Evolutionary conservation across 2,329 filamentous ascomycete species (phyloP), one percentile per base, ranked within the genome.

Genomic region (Calonectria henricotiae): DNA sequence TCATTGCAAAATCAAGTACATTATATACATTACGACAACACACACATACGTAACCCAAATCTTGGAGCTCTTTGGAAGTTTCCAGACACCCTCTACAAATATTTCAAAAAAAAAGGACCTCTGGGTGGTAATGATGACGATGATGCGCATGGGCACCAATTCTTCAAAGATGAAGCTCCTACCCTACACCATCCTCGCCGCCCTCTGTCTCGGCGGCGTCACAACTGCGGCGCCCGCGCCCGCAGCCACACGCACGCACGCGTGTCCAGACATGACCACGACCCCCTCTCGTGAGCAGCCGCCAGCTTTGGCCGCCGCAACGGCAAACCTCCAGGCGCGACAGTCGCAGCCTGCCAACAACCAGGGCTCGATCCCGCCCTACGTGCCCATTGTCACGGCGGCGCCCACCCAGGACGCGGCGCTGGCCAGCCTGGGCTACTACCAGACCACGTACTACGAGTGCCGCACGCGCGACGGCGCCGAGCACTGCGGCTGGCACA

Each of bases 401-500:
- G 75, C 79, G n/a, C 77, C 81, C 1, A 76, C 79, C 30, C 79
- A 81, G 41, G 76, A 76, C 39, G 79, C 72, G 2, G 70, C 71
- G 17, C 76, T 80, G 4, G 76, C 78, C 27, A 75, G 76, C 55
- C 73, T 80, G 71, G 81, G 81, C 11, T 81, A 75, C 73, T 73
- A 73, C 58, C 80, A 82, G 67, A 77, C 76, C 32, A 83, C 81
- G 1, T 81, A 77, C 67, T 82, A 82, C 67, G 73, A 78, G 47
- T 83, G 82, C 72, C 73, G 68, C 62, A 82, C 80, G 46, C 70
- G 77, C 27, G 79, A 65, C 47, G 79, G 77, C 11, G 58, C 69
- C n/a, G 77, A 79, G 67, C 78, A 78, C 46, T 82, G 81, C 67
- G 81, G 81, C 6, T 83, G 82, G 81, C 81, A 81, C 65, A 77